Percentiles rank a stretch among this genome's conserved stretches.
Evolutionary conservation across 2,329 filamentous ascomycete species (phyloP).

Genomic region (Gremmenia infestans): DNA sequence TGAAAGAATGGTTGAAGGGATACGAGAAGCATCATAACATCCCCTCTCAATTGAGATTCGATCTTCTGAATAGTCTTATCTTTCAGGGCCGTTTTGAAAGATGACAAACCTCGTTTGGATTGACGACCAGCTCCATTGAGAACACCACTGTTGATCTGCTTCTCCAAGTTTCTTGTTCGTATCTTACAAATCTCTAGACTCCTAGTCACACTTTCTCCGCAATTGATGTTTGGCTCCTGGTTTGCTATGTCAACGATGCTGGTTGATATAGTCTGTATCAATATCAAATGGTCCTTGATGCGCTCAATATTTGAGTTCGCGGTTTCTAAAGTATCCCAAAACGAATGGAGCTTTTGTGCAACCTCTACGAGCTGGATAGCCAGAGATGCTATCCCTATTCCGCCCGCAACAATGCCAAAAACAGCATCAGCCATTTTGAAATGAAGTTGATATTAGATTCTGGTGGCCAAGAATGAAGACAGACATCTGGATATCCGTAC

Average conservation of each 20-base stretch:
- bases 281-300: constrained; percentile 7
- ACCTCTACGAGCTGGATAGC: constrained; percentile 8
- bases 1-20: constrained; percentile 12
- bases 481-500: not conserved
- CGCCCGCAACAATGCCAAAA: constrained; percentile 6
- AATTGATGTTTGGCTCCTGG: not conserved
- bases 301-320: constrained; percentile 2
- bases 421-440: constrained; percentile 2
- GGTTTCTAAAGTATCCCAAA: constrained; percentile 1
- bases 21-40: constrained; percentile 12
- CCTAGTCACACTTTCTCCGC: constrained; percentile 4
- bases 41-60: constrained; percentile 7
- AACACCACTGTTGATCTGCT: not conserved
- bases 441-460: not conserved
- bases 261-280: constrained; percentile 1
- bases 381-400: constrained; percentile 7
- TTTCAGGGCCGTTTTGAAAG: constrained; percentile 2
- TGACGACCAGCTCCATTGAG: not conserved
- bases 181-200: constrained; percentile 3
- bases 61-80: constrained; percentile 7
- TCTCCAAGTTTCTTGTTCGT: not conserved
- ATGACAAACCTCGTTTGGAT: not conserved
- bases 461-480: not conserved
- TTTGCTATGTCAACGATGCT: constrained; percentile 5
- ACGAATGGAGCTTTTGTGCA: constrained; percentile 5